phyloP scores from a whole-genome alignment of 495 filamentous ascomycete genomes.

The Sordaria brevicollis region DNA sequence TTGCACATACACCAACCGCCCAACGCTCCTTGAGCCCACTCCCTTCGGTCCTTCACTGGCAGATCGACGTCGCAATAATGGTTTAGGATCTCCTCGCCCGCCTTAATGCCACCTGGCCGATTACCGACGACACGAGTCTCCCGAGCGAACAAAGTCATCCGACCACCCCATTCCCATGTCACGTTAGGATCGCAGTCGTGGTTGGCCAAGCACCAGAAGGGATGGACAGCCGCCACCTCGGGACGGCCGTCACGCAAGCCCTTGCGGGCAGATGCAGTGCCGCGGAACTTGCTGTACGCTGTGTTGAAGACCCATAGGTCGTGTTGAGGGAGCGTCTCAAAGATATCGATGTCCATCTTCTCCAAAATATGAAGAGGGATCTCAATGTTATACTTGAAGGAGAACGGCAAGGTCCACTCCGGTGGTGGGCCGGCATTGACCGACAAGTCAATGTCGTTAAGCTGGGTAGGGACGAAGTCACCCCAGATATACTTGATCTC shows the following conservation, averaged over 20 bases:
- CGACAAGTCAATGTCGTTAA: slow-evolving; percentile 40
- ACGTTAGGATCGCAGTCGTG: slow-evolving; percentile 94
- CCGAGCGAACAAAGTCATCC: slow-evolving; percentile 55
- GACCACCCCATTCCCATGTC: slow-evolving; percentile 84
- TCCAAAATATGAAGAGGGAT: slow-evolving; percentile 75
- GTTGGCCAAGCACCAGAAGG: slow-evolving; percentile 60
- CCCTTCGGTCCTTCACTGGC: slow-evolving; percentile 65
- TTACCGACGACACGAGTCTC: slow-evolving; percentile 29
- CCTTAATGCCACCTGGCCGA: slow-evolving; percentile 47
- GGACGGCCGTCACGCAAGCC: slow-evolving; percentile 61
- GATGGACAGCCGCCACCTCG: slow-evolving; percentile 60
- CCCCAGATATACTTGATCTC: slow-evolving; percentile 95
- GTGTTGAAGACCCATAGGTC: slow-evolving; percentile 95
- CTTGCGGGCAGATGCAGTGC: slow-evolving; percentile 76
- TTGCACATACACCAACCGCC: slow-evolving; percentile 78
- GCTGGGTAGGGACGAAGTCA: slow-evolving; percentile 43
- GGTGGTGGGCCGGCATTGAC: slow-evolving; percentile 42
- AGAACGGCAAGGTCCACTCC: slow-evolving; percentile 71
- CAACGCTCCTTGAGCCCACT: slow-evolving; percentile 77
- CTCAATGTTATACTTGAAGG: slow-evolving; percentile 75
- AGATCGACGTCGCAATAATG: slow-evolving; percentile 90
- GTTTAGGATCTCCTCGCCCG: slow-evolving; percentile 76
- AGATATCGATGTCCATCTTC: slow-evolving; percentile 86
- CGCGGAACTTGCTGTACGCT: slow-evolving; percentile 84
- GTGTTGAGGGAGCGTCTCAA: slow-evolving; percentile 49